Evolutionary conservation across 2,329 filamentous ascomycete species (phyloP).

Genomic region (Sphaceloma murrayae): DNA sequence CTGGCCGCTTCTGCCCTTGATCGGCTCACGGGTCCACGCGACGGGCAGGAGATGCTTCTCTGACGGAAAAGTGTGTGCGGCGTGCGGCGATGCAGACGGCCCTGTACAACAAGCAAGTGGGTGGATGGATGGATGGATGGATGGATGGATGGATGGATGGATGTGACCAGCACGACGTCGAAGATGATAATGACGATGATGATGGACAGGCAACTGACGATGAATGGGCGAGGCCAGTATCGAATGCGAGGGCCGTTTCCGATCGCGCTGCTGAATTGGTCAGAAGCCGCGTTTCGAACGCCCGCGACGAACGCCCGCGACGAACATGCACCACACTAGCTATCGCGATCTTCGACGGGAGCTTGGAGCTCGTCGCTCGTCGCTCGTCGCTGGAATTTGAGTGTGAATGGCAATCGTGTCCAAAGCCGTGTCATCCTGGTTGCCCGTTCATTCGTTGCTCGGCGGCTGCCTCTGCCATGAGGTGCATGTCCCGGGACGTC

Average conservation of each 20-base stretch:
- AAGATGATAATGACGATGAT: no score
- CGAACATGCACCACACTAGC: neutral
- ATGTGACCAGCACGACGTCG: no score
- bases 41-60: neutral
- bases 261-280: conserved; percentile 3
- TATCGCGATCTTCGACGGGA: neutral
- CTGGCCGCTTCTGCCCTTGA: conserved; percentile 1
- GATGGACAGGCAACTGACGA: neutral
- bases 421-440: no score
- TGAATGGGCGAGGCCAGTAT: conserved; percentile 10
- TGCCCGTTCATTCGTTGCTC: neutral
- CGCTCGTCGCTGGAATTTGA: neutral
- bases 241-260: conserved; percentile 9
- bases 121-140: no score
- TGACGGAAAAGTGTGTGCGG: neutral
- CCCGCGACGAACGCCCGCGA: neutral
- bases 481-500: neutral
- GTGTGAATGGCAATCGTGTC: no score
- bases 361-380: neutral
- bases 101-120: no score
- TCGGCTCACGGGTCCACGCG: neutral
- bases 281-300: conserved; percentile 1
- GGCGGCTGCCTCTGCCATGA: no score
- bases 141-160: no score
- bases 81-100: neutral